Conservation (phyloP, 2,329 filamentous ascomycete species). For the Colletotrichum theobromicola region DNA sequence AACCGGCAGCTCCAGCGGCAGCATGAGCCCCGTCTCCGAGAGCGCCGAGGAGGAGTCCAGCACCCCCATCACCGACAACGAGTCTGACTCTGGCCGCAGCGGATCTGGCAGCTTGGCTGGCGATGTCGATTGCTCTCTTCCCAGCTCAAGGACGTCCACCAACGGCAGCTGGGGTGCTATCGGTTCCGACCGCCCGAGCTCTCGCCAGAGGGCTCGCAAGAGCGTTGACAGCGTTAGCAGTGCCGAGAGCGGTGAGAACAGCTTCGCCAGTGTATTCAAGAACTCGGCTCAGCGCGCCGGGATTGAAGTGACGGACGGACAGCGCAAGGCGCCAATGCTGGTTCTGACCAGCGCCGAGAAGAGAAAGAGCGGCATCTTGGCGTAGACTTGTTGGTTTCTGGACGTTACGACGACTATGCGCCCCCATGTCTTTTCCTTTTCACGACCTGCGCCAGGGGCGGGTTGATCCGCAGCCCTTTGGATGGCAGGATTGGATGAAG, state of each 20-base stretch:
- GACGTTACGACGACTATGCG: constrained; percentile 24
- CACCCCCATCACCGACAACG: constrained; percentile 74
- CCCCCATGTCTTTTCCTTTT: constrained; percentile 24
- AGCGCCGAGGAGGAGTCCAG: constrained; percentile 66
- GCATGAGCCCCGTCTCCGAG: constrained; percentile 90
- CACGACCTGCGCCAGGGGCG: constrained; percentile 18
- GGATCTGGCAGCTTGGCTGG: constrained; percentile 82
- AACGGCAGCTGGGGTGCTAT: constrained; percentile 80
- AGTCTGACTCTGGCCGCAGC: constrained; percentile 74
- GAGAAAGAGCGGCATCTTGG: constrained; percentile 69
- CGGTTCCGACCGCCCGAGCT: constrained; percentile 82
- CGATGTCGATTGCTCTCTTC: constrained; percentile 70
- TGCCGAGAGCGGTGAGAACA: constrained; percentile 58
- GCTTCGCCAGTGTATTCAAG: constrained; percentile 72
- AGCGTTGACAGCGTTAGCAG: constrained; percentile 71
- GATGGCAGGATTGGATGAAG: constrained; percentile 20
- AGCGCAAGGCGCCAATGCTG: constrained; percentile 85
- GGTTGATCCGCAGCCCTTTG: constrained; percentile 21
- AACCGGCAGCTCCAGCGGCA: constrained; percentile 73
- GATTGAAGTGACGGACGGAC: constrained; percentile 63
- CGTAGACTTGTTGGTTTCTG: constrained; percentile 9
- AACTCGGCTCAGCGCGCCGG: constrained; percentile 56
- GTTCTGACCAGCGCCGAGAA: constrained; percentile 90
- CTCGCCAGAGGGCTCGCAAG: constrained; percentile 68
- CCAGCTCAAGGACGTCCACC: constrained; percentile 77